Evolutionary conservation across 257 asterid species (phyloP).

Genomic region (Solanum corneliomulleri): DNA sequence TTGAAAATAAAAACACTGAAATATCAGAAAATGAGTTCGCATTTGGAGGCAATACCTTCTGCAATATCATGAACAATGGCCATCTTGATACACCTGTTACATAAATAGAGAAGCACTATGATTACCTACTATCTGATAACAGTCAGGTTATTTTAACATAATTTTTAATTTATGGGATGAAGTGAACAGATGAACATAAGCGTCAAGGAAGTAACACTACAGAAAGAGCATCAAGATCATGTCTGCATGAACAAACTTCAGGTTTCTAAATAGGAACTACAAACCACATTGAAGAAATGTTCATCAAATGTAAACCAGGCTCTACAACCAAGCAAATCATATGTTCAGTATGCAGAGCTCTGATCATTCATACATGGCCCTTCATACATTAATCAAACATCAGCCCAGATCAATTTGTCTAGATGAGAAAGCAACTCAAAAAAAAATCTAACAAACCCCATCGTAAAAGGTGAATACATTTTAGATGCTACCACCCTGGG

Average conservation of each 20-base stretch:
- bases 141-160: not conserved
- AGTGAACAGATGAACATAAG: not conserved
- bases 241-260: not conserved
- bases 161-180: not conserved
- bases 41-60: constrained; percentile 48
- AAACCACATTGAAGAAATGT: not conserved
- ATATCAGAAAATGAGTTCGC: not conserved
- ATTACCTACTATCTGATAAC: not conserved
- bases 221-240: not conserved
- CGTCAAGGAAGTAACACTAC: not conserved
- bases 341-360: not conserved
- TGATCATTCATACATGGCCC: not conserved
- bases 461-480: not conserved
- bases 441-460: not conserved
- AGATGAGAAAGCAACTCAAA: not conserved
- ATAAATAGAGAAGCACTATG: constrained; percentile 1
- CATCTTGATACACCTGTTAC: constrained; percentile 81
- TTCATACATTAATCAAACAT: not conserved
- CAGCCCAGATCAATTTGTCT: not conserved
- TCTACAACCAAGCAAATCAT: not conserved
- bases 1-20: not conserved
- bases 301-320: not conserved
- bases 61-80: constrained; percentile 93
- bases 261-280: not conserved
- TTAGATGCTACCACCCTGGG: not conserved